Percentiles rank a stretch among this genome's conserved stretches.
phyloP scores from a whole-genome alignment of 345 rosid species.

The Adansonia digitata region DNA sequence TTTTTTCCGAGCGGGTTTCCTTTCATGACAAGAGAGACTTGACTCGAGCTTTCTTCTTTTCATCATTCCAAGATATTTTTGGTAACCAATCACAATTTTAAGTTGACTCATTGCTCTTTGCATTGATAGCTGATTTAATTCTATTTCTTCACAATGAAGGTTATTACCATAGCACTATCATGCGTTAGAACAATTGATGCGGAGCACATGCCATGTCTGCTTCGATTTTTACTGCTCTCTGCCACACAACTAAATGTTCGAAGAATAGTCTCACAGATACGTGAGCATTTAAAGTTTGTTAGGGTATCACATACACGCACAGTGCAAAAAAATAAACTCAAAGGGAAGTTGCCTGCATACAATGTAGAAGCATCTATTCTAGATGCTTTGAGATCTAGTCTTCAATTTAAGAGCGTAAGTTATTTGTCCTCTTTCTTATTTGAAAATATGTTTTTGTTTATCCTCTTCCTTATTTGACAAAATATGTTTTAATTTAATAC shows the following conservation, averaged over 20 bases:
- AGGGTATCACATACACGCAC: conserved; percentile 42
- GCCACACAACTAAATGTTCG: conserved; percentile 62
- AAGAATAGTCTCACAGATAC: conserved; percentile 65
- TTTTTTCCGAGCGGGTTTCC: neutral
- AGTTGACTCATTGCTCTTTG: neutral
- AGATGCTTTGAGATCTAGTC: conserved; percentile 70
- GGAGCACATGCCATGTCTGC: conserved; percentile 69
- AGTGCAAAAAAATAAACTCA: conserved; percentile 43
- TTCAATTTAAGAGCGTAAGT: conserved; percentile 74
- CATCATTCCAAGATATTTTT: neutral
- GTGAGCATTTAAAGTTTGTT: conserved; percentile 60
- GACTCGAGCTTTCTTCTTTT: neutral
- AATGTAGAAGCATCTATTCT: conserved; percentile 62
- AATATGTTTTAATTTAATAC: conserved; percentile 2
- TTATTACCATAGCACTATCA: conserved; percentile 60
- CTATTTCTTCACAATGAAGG: conserved; percentile 32
- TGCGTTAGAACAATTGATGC: conserved; percentile 68
- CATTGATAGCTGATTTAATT: neutral
- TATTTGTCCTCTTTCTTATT: conserved; percentile 1
- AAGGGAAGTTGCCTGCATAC: conserved; percentile 51
- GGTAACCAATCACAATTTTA: neutral
- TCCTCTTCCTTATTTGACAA: conserved; percentile 7
- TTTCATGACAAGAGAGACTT: neutral
- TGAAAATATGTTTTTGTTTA: neutral
- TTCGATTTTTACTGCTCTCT: conserved; percentile 71